phyloP scores from a whole-genome alignment of 345 rosid species.

The Arabidopsis suecica region DNA sequence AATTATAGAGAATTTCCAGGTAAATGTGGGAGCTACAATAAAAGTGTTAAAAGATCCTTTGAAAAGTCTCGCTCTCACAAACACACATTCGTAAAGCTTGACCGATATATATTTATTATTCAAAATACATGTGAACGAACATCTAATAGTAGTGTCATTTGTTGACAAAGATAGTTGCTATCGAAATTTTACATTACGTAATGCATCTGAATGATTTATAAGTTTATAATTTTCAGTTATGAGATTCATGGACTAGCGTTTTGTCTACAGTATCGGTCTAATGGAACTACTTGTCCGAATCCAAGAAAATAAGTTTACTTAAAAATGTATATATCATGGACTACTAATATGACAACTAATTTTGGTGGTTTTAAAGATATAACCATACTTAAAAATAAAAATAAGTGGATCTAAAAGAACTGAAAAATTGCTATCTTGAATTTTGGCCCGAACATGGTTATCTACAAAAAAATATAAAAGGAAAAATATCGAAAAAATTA shows the following conservation, averaged over 20 bases:
- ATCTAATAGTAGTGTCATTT: background rate
- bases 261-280: background rate
- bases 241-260: background rate
- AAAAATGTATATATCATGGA: background rate
- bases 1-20: background rate
- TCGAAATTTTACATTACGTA: background rate
- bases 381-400: background rate
- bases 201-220: background rate
- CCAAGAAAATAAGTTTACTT: background rate
- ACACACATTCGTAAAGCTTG: background rate
- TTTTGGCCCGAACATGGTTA: background rate
- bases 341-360: no score
- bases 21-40: background rate
- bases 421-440: background rate
- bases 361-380: no score
- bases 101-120: background rate
- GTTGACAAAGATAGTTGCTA: background rate
- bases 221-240: background rate
- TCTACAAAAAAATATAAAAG: background rate
- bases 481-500: no score
- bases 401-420: background rate
- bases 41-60: background rate
- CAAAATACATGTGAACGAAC: background rate
- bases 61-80: background rate
- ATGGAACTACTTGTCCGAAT: background rate